Evolutionary conservation across 768 basidiomycete species (phyloP).

Genomic region (Hemileccinum rubropunctum): DNA sequence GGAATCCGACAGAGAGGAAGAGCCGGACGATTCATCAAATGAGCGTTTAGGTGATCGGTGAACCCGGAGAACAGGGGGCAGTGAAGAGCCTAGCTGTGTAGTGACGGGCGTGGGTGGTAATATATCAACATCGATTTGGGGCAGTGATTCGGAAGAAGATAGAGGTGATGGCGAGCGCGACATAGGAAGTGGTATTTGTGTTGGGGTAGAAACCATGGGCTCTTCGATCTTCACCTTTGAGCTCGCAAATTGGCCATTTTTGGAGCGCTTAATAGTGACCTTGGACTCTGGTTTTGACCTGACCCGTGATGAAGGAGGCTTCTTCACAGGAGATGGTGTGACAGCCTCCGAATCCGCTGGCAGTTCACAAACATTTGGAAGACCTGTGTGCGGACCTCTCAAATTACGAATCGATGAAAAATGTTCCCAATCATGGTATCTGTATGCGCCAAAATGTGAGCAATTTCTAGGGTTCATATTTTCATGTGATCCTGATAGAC

Average conservation of each 20-base stretch:
- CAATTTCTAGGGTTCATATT: neutral
- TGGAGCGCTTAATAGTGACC: conserved; percentile 13
- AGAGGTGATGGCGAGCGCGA: conserved; percentile 39
- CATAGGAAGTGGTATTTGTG: conserved; percentile 36
- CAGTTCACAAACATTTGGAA: conserved; percentile 60
- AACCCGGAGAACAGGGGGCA: conserved; percentile 28
- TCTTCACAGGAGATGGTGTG: conserved; percentile 32
- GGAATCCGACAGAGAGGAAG: conserved; percentile 36
- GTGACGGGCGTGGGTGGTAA: conserved; percentile 26
- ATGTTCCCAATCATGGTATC: conserved; percentile 94
- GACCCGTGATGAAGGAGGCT: conserved; percentile 30
- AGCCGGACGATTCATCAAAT: conserved; percentile 54
- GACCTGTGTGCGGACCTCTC: conserved; percentile 76
- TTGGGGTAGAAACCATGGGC: conserved; percentile 21
- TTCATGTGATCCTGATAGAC: conserved; percentile 34
- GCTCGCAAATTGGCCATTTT: conserved; percentile 23
- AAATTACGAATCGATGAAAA: conserved; percentile 92
- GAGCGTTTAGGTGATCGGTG: conserved; percentile 57
- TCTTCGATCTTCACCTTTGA: conserved; percentile 24
- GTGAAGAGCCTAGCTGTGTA: conserved; percentile 15
- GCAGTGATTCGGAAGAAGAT: conserved; percentile 23
- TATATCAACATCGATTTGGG: conserved; percentile 28
- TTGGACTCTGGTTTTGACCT: conserved; percentile 27
- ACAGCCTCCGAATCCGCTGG: conserved; percentile 31
- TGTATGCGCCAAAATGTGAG: conserved; percentile 28